Base-by-base conservation (phyloP, 2,329 filamentous ascomycete genomes). In the Fusarium oligoseptatum region DNA sequence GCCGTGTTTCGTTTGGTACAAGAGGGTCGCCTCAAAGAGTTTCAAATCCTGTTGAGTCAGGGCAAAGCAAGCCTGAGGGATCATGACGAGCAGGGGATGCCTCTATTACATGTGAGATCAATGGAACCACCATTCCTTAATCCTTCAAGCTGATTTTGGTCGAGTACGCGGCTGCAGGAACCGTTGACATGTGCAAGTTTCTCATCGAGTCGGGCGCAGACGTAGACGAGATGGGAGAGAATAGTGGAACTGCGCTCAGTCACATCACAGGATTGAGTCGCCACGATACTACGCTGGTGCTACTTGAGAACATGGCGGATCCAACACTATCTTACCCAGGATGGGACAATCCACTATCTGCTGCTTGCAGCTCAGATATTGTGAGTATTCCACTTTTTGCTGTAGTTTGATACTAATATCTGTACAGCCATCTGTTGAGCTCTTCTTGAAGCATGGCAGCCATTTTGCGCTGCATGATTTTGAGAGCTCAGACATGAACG, bases 201-300 rank as follows among this genome's bases (percentile, higher is more conserved):
- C 56, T 74, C 8, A 67, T 74, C 3, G 64, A 74, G 1, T 60
- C 72, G 5, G 70, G 70, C 1, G 70, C 64, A 27, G 72, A 74
- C 1, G 64, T 73, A 6, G 70, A 74, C n/a, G 70, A 74, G 4
- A 71, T 74, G 55, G 63, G 50, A 6, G 45, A 64, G 6, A 17
- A 70, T 15, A 64, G 45, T 1, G 66, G 66, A 1, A 73, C 70
- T 12, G 62, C 70, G 1, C 60, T 73, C 2, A 67, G 64, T 1
- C 48, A 29, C 4, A 72, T 72, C 22, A 39, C 66, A 9, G 70
- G 66, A 0, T 6, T 67, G 2, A 41, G 20, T 2, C 48, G 43
- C 0, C 60, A 72, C 7, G 70, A 72, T 11, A 72, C 57, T 2
- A 69, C 58, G 14, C 14, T 67, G 6, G n/a, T 72, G 8, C n/a